Percentiles rank a stretch among this genome's conserved stretches.
Evolutionary conservation across 2,329 filamentous ascomycete species (phyloP).

Genomic region (Calcarisporium arbuscula): DNA sequence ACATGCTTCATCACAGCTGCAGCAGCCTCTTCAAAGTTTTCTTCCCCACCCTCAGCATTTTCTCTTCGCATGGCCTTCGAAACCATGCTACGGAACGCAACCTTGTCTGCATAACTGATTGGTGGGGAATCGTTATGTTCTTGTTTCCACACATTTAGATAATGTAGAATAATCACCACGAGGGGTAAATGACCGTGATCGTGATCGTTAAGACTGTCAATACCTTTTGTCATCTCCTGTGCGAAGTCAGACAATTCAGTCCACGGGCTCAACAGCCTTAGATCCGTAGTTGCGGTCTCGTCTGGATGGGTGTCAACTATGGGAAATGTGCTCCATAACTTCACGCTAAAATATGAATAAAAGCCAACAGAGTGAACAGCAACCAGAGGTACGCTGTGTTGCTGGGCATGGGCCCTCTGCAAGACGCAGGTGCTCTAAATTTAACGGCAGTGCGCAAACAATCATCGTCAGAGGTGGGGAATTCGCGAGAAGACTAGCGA

Average conservation of each 20-base stretch:
- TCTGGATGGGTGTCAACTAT: constrained; percentile 96
- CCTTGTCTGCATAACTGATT: constrained; percentile 76
- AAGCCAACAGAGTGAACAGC: constrained; percentile 87
- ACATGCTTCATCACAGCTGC: constrained; percentile 86
- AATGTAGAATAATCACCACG: constrained; percentile 74
- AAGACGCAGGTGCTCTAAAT: constrained; percentile 33
- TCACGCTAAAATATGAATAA: constrained; percentile 81
- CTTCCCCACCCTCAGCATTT: constrained; percentile 80
- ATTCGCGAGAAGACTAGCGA: constrained; percentile 34
- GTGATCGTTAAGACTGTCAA: constrained; percentile 66
- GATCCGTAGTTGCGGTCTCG: constrained; percentile 73
- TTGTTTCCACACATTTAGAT: constrained; percentile 73
- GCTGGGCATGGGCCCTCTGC: constrained; percentile 42
- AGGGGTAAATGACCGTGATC: constrained; percentile 92
- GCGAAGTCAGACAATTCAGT: constrained; percentile 67
- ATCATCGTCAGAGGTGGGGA: constrained; percentile 45
- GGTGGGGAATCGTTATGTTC: constrained; percentile 63
- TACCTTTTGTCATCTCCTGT: constrained; percentile 57
- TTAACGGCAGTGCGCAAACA: constrained; percentile 47
- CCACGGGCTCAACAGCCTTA: constrained; percentile 83
- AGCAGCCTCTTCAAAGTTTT: constrained; percentile 93
- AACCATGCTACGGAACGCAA: constrained; percentile 68
- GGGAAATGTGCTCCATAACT: constrained; percentile 73
- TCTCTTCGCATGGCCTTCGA: constrained; percentile 59
- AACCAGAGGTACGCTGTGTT: constrained; percentile 65